Conservation (phyloP, 345 rosid genomes). For the Citrus australasica region DNA sequence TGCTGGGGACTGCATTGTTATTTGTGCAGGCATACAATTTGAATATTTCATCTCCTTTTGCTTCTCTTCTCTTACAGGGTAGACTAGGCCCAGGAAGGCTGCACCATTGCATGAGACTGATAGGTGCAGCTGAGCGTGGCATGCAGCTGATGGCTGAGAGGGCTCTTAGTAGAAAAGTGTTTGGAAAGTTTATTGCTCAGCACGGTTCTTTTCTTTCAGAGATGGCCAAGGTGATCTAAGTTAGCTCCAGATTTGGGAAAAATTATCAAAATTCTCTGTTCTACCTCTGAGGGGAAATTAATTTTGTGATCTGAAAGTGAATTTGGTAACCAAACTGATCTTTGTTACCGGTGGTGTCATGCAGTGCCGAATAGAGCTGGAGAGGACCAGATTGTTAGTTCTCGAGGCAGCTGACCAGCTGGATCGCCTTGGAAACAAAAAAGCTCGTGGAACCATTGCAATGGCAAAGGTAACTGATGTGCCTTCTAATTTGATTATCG, state of each 20-base stretch:
- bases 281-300: not conserved
- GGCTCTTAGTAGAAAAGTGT: constrained; percentile 78
- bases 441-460: constrained; percentile 73
- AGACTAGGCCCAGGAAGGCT: constrained; percentile 98
- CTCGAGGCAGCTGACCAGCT: constrained; percentile 94
- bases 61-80: constrained; percentile 53
- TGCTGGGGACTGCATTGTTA: not conserved
- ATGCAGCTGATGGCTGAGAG: constrained; percentile 89
- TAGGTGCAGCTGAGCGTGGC: constrained; percentile 98
- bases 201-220: constrained; percentile 90
- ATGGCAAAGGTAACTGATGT: constrained; percentile 76
- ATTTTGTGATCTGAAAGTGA: not conserved
- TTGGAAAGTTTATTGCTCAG: constrained; percentile 83
- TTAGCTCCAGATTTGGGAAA: not conserved
- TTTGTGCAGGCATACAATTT: not conserved
- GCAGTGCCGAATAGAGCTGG: constrained; percentile 87
- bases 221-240: constrained; percentile 63
- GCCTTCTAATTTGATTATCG: not conserved
- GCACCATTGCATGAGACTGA: constrained; percentile 98
- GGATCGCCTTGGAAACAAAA: constrained; percentile 87
- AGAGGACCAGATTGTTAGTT: constrained; percentile 76
- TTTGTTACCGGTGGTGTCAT: constrained; percentile 9
- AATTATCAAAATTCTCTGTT: not conserved
- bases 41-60: not conserved
- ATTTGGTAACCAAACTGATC: not conserved